These are phyloP conservation scores for Chaetothyriales sp. DNA, from an alignment of 2,329 filamentous ascomycete genomes.

Conservation along the genomic window DNA sequence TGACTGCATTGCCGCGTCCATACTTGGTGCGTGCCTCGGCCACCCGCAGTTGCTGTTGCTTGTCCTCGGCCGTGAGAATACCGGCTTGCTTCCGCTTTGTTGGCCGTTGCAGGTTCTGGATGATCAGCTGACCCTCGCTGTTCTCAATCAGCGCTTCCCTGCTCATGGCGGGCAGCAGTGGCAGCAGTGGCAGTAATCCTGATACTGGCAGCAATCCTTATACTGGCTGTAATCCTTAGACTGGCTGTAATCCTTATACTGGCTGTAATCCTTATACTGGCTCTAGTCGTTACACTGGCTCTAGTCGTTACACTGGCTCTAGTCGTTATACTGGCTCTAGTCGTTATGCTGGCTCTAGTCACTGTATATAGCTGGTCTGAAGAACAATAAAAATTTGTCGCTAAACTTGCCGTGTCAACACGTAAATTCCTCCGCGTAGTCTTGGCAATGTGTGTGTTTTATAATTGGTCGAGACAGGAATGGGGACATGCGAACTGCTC, in stretches of 20 bases:
- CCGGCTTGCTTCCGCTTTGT: slow-evolving; percentile 14
- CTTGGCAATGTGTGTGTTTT: neutral
- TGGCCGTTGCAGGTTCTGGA: slow-evolving; percentile 16
- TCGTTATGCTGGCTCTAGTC: neutral
- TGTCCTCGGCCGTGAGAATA: slow-evolving; percentile 20
- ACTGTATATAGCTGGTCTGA: neutral
- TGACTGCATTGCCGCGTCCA: slow-evolving; percentile 66
- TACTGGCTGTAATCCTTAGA: too few relatives aligned
- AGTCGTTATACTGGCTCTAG: neutral
- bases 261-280: too few relatives aligned
- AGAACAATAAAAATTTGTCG: neutral
- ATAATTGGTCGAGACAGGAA: neutral
- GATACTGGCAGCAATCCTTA: too few relatives aligned
- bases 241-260: too few relatives aligned
- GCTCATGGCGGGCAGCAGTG: neutral
- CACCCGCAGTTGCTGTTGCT: slow-evolving; percentile 27
- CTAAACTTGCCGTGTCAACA: neutral
- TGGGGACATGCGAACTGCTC: neutral
- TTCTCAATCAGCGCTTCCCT: slow-evolving; percentile 19
- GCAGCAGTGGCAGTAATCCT: too few relatives aligned
- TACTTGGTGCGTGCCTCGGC: slow-evolving; percentile 57
- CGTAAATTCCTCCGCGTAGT: neutral
- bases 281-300: too few relatives aligned
- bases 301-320: too few relatives aligned
- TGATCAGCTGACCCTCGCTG: slow-evolving; percentile 16